A percentile compares a stretch with the other conserved stretches of the same genome.
These are phyloP conservation scores for Crithidia brevicula DNA, from an alignment of 208 protist species.

Conservation along the genomic window DNA sequence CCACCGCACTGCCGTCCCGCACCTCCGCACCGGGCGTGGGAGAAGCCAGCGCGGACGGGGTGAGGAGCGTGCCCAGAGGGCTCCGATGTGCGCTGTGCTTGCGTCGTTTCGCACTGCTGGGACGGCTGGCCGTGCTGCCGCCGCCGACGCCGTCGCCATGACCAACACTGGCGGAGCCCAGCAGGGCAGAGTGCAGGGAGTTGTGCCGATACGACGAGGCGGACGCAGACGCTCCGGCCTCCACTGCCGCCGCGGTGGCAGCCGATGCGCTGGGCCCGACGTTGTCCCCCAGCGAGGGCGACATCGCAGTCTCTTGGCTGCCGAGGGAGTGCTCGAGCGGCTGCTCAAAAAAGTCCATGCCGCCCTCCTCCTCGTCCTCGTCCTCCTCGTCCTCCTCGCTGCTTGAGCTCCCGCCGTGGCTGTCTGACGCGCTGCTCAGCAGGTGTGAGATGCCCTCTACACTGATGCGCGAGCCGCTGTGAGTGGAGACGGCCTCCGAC, in stretches of 20 bases:
- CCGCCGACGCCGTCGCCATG: background rate
- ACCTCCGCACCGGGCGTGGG: no score
- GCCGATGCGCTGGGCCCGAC: background rate
- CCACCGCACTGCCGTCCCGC: no score
- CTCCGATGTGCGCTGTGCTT: background rate
- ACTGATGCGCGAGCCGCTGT: constrained; percentile 64
- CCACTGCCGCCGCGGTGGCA: background rate
- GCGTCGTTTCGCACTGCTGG: background rate
- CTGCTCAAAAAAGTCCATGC: background rate
- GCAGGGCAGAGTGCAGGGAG: constrained; percentile 4
- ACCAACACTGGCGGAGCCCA: background rate
- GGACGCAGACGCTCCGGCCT: background rate
- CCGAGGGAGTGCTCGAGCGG: background rate
- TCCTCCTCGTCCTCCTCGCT: constrained; percentile 12
- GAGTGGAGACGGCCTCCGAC: constrained; percentile 19
- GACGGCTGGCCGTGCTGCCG: constrained; percentile 3
- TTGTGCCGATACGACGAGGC: background rate
- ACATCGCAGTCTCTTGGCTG: background rate
- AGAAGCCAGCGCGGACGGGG: background rate
- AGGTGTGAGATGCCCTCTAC: constrained; percentile 56
- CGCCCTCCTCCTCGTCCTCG: constrained; percentile 10
- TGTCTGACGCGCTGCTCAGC: constrained; percentile 26
- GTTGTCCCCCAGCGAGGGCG: background rate
- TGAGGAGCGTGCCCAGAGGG: background rate
- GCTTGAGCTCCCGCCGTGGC: constrained; percentile 12